Percentiles rank a stretch among this genome's conserved stretches.
Evolutionary conservation across 768 basidiomycete species (phyloP).

Genomic region (Suillus subluteus): DNA sequence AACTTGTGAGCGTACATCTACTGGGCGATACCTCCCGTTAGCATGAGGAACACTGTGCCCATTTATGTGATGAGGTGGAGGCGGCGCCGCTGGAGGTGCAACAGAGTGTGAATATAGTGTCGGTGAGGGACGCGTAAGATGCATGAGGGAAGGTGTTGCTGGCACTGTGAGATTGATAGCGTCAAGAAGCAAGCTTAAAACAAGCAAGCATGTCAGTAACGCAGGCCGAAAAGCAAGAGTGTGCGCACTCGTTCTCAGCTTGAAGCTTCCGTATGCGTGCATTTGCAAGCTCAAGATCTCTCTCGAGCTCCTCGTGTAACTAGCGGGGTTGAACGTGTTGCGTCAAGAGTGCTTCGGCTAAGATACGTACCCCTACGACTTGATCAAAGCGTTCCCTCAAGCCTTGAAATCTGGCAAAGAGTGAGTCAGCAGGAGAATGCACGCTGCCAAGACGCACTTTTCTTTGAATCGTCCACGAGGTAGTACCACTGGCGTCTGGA

Average conservation of each 20-base stretch:
- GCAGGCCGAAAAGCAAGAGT: neutral
- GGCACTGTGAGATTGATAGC: constrained; percentile 37
- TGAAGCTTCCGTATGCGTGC: constrained; percentile 32
- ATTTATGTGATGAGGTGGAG: constrained; percentile 24
- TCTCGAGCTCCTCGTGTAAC: constrained; percentile 30
- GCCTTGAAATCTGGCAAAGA: constrained; percentile 27
- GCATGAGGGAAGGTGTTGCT: constrained; percentile 35
- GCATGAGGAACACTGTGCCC: constrained; percentile 27
- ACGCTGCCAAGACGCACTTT: constrained; percentile 24
- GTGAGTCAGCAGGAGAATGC: neutral
- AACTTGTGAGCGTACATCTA: constrained; percentile 27
- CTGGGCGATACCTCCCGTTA: constrained; percentile 33
- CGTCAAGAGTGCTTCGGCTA: neutral
- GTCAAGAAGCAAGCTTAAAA: constrained; percentile 34
- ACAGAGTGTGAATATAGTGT: constrained; percentile 19
- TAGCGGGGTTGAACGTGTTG: constrained; percentile 1
- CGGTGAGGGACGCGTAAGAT: constrained; percentile 34
- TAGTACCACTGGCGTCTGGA: constrained; percentile 21
- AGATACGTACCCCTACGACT: constrained; percentile 30
- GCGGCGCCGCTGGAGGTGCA: neutral
- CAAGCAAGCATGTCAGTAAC: neutral
- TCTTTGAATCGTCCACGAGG: constrained; percentile 32
- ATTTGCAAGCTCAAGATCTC: constrained; percentile 32
- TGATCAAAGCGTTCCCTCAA: constrained; percentile 38
- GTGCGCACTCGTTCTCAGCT: constrained; percentile 36